Conservation (phyloP, 1,139 yeast genomes). For the Candida sp. region DNA sequence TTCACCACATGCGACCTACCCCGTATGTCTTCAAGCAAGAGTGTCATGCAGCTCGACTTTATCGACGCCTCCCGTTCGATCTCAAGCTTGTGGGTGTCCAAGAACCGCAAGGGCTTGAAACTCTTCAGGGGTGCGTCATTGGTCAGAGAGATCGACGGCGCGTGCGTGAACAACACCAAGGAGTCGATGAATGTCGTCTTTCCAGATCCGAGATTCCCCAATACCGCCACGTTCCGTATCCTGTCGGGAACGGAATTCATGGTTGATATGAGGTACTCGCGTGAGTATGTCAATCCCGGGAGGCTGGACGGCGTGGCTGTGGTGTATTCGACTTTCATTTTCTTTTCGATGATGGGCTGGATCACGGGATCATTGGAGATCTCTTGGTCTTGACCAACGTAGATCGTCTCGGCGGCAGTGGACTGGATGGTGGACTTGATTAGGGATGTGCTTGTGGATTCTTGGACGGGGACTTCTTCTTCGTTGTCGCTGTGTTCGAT, state of each 20-base stretch:
- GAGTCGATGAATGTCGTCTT: constrained; percentile 82
- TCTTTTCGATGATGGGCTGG: constrained; percentile 50
- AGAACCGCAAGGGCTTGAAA: constrained; percentile 57
- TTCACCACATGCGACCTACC: constrained; percentile 65
- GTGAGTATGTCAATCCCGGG: constrained; percentile 66
- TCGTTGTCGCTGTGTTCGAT: constrained; percentile 18
- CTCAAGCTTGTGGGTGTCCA: constrained; percentile 76
- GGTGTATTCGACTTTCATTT: constrained; percentile 48
- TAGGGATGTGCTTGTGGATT: constrained; percentile 8
- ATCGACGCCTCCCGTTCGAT: constrained; percentile 72
- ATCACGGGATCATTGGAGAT: constrained; percentile 62
- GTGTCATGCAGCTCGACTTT: constrained; percentile 63
- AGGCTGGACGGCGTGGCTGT: constrained; percentile 28
- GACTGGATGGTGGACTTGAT: constrained; percentile 9
- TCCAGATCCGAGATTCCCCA: constrained; percentile 89
- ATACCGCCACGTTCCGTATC: constrained; percentile 76
- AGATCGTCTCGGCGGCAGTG: constrained; percentile 24
- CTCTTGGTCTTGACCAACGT: constrained; percentile 21
- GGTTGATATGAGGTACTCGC: constrained; percentile 60
- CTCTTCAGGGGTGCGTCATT: constrained; percentile 28
- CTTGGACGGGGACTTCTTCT: constrained; percentile 10
- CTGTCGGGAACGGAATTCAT: constrained; percentile 60
- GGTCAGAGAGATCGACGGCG: constrained; percentile 29
- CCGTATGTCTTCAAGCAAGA: constrained; percentile 59
- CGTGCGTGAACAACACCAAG: constrained; percentile 68